These are phyloP conservation scores for Debaryomyces castellii DNA, from an alignment of 805 yeast genomes.

Conservation along the genomic window DNA sequence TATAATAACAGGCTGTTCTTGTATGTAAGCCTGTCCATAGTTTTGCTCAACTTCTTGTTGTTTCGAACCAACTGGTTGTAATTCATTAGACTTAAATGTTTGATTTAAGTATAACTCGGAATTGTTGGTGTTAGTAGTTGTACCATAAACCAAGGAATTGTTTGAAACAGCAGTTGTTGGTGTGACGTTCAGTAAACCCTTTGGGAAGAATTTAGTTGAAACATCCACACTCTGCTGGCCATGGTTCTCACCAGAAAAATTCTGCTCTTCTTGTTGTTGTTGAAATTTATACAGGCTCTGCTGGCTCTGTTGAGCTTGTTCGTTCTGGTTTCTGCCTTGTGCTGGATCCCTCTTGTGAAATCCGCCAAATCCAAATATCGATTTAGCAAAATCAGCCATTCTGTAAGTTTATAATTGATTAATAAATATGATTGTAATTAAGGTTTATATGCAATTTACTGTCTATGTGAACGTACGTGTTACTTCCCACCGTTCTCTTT, in stretches of 20 bases:
- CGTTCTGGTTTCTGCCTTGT: not conserved
- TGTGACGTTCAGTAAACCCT: slow-evolving; percentile 37
- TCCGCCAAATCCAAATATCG: slow-evolving; percentile 41
- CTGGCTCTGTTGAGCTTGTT: not conserved
- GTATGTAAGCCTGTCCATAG: slow-evolving; percentile 3
- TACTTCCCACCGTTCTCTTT: not conserved
- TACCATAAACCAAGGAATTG: slow-evolving; percentile 65
- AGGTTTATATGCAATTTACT: not conserved
- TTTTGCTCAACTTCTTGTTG: slow-evolving; percentile 5
- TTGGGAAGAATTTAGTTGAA: slow-evolving; percentile 30
- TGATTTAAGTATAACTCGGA: slow-evolving; percentile 24
- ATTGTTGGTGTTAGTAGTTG: slow-evolving; percentile 33
- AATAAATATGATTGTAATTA: not conserved
- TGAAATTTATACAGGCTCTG: not conserved
- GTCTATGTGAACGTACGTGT: not conserved
- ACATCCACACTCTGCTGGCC: slow-evolving; percentile 3
- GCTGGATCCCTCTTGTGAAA: slow-evolving; percentile 27
- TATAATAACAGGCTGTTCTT: slow-evolving; percentile 27
- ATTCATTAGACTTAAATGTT: slow-evolving; percentile 14
- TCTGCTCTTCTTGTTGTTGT: not conserved
- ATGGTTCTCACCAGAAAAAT: not conserved
- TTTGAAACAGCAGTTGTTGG: slow-evolving; percentile 72
- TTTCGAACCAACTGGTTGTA: not conserved
- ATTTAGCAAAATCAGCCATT: slow-evolving; percentile 48
- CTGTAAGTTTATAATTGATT: not conserved